Evolutionary conservation across 306 rosid species (phyloP).

Genomic region (Cicer cuneatum): DNA sequence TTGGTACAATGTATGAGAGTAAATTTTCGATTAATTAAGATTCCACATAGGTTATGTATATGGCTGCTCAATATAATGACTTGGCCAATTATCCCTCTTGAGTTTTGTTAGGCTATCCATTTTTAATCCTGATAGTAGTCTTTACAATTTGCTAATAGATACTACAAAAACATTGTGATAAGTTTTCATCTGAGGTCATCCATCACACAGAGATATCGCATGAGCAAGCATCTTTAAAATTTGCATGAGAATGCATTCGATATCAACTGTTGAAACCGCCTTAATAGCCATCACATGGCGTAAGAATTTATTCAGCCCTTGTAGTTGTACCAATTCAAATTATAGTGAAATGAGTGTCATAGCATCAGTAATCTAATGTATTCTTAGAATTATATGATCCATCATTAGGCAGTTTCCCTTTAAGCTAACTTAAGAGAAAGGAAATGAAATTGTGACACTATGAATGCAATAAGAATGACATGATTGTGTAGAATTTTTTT

Average conservation of each 20-base stretch:
- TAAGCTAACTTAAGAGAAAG: neutral
- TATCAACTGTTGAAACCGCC: neutral
- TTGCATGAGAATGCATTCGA: constrained; percentile 15
- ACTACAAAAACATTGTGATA: constrained; percentile 6
- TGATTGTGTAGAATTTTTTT: neutral
- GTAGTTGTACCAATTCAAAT: neutral
- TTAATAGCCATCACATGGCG: neutral
- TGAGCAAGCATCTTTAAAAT: neutral
- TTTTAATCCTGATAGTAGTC: neutral
- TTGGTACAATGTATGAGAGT: constrained; percentile 1
- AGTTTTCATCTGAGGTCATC: neutral
- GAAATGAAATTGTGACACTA: neutral
- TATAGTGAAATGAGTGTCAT: neutral
- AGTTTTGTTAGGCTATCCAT: neutral
- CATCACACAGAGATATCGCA: neutral
- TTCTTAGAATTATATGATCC: neutral
- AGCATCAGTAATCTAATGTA: neutral
- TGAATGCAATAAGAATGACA: neutral
- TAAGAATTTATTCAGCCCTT: neutral
- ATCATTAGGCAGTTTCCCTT: neutral
- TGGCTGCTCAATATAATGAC: neutral
- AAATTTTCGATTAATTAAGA: constrained; percentile 7
- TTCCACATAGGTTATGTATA: neutral
- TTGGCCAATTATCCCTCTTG: neutral
- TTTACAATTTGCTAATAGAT: neutral